These are phyloP conservation scores for Acorus calamus DNA, from an alignment of 106 monocot genomes.

Conservation along the genomic window DNA sequence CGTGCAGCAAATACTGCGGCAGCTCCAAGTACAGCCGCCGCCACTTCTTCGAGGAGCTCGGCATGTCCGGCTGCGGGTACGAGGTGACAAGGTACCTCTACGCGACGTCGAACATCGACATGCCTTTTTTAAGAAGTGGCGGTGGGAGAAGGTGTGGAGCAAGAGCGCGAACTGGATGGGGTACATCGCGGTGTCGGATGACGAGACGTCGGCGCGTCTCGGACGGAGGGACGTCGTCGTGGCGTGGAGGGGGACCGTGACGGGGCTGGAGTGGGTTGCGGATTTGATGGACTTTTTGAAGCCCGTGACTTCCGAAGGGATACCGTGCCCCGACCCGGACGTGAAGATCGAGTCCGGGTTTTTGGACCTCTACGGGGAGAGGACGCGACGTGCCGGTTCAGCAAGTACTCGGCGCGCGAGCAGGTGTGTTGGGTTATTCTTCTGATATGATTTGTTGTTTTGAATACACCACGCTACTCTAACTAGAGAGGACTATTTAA, in stretches of 20 bases:
- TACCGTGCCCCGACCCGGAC: background rate
- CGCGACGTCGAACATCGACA: constrained; percentile 57
- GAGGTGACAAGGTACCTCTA: constrained; percentile 65
- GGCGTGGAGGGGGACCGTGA: constrained; percentile 20
- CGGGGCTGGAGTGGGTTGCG: constrained; percentile 15
- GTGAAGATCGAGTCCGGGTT: background rate
- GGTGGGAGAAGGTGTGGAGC: constrained; percentile 41
- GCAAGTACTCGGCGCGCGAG: background rate
- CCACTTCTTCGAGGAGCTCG: constrained; percentile 39
- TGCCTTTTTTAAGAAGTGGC: constrained; percentile 50
- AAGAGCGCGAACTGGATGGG: constrained; percentile 48
- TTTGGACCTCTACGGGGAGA: background rate
- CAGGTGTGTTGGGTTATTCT: too few relatives aligned
- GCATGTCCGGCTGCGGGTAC: constrained; percentile 38
- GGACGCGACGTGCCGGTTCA: background rate
- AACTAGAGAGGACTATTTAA: too few relatives aligned
- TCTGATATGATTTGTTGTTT: too few relatives aligned
- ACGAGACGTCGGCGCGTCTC: constrained; percentile 4
- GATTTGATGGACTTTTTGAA: background rate
- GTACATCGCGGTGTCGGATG: constrained; percentile 17
- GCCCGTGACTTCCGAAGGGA: background rate
- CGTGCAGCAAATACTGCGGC: constrained; percentile 65
- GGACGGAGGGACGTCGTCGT: constrained; percentile 20
- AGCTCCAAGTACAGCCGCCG: constrained; percentile 56
- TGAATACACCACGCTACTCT: too few relatives aligned